Percentiles rank a stretch among this genome's conserved stretches.
Evolutionary conservation across 2,329 filamentous ascomycete species (phyloP).

Genomic region (Lizonia empirigonia): DNA sequence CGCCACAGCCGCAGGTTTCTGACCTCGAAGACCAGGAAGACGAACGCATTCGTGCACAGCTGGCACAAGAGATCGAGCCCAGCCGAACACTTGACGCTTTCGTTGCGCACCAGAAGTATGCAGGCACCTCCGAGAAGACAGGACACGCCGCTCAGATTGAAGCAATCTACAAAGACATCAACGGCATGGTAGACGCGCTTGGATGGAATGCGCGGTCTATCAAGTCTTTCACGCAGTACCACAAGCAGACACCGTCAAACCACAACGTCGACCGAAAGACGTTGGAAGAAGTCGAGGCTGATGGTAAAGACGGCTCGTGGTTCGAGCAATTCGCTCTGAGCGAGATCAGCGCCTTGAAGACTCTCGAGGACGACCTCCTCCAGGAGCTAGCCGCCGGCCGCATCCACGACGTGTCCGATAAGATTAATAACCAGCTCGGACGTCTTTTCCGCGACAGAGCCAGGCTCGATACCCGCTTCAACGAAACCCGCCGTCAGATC

Average conservation of each 20-base stretch:
- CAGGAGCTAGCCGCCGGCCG: conserved; percentile 69
- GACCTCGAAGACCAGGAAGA: conserved; percentile 64
- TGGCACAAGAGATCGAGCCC: conserved; percentile 66
- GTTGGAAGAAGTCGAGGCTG: conserved; percentile 55
- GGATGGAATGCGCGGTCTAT: conserved; percentile 80
- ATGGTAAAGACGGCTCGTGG: conserved; percentile 43
- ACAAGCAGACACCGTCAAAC: conserved; percentile 54
- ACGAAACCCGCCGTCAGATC: conserved; percentile 79
- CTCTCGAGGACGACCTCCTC: conserved; percentile 67
- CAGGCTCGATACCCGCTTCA: conserved; percentile 71
- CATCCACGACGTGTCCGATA: conserved; percentile 70
- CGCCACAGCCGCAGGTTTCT: conserved; percentile 45
- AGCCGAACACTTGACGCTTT: conserved; percentile 70
- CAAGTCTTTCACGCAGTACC: conserved; percentile 67
- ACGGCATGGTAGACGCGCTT: conserved; percentile 92
- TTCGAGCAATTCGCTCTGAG: conserved; percentile 76
- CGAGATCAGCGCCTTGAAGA: conserved; percentile 72
- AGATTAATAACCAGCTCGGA: conserved; percentile 69
- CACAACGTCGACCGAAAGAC: conserved; percentile 67
- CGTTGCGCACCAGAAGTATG: conserved; percentile 60
- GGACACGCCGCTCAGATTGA: conserved; percentile 57
- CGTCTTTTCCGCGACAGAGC: conserved; percentile 72
- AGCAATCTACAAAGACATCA: conserved; percentile 74
- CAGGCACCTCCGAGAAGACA: conserved; percentile 45
- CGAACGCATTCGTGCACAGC: conserved; percentile 67